Percentiles rank a stretch among this genome's conserved stretches.
Evolutionary conservation across 352 stramenopile genomes (phyloP).

Genomic region (Phytophthora lateralis): DNA sequence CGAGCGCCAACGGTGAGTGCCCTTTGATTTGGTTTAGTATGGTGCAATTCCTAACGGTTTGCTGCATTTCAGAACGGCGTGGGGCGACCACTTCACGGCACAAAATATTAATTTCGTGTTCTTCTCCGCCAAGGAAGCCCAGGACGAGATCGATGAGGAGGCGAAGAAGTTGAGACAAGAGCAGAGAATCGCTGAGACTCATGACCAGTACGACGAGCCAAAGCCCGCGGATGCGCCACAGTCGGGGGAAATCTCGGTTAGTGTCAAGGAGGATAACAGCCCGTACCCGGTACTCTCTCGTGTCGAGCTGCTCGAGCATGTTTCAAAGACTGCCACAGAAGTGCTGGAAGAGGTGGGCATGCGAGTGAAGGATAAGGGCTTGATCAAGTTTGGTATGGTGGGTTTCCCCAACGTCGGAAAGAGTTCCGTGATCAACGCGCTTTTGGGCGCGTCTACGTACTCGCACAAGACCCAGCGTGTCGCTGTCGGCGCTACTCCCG

Average conservation of each 20-base stretch:
- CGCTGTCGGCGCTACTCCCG: constrained; percentile 96
- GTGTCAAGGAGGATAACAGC: constrained; percentile 9
- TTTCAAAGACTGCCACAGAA: constrained; percentile 58
- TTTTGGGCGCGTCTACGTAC: constrained; percentile 96
- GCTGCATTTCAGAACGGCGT: constrained; percentile 63
- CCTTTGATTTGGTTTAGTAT: neutral
- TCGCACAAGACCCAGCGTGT: constrained; percentile 96
- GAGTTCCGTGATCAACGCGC: constrained; percentile 98
- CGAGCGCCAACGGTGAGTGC: constrained; percentile 81
- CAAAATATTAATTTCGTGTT: constrained; percentile 95
- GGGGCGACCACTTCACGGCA: constrained; percentile 95
- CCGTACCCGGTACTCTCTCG: constrained; percentile 75
- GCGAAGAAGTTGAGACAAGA: constrained; percentile 64
- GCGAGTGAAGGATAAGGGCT: constrained; percentile 81
- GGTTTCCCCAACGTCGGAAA: constrained; percentile 99
- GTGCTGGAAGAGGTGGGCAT: constrained; percentile 65
- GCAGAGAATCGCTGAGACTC: constrained; percentile 39
- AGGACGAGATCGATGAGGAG: constrained; percentile 90
- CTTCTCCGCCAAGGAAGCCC: constrained; percentile 96
- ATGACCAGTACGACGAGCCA: constrained; percentile 44
- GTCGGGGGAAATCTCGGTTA: neutral
- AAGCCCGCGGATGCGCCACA: constrained; percentile 24
- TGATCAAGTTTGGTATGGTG: constrained; percentile 97
- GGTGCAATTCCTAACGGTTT: neutral
- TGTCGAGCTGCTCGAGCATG: constrained; percentile 75